Conservation (phyloP, 306 rosid genomes). For the Inga laurina region DNA sequence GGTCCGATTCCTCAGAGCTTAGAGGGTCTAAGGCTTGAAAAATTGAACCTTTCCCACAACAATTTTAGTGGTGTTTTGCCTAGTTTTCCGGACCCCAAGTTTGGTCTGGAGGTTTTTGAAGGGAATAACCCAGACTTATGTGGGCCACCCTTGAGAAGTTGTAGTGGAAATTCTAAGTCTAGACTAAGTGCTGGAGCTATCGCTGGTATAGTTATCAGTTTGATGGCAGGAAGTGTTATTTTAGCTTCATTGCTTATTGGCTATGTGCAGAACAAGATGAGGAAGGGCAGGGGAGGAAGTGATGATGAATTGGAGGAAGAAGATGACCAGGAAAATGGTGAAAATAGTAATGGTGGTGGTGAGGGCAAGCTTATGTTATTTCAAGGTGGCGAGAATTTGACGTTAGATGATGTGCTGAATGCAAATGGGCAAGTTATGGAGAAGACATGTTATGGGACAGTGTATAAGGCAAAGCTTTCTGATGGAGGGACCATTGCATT, state of each 20-base stretch:
- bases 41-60: slow-evolving; percentile 84
- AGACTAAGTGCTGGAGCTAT: slow-evolving; percentile 88
- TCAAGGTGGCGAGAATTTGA: slow-evolving; percentile 91
- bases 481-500: slow-evolving; percentile 90
- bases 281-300: slow-evolving; percentile 67
- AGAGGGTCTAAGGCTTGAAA: slow-evolving; percentile 59
- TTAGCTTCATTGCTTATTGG: slow-evolving; percentile 86
- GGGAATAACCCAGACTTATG: slow-evolving; percentile 81
- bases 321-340: slow-evolving; percentile 45
- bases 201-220: slow-evolving; percentile 90
- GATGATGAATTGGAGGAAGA: slow-evolving; percentile 85
- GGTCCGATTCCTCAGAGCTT: slow-evolving; percentile 68
- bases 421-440: slow-evolving; percentile 98
- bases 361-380: slow-evolving; percentile 95
- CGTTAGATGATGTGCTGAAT: slow-evolving; percentile 90
- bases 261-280: slow-evolving; percentile 84
- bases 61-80: slow-evolving; percentile 91
- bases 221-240: slow-evolving; percentile 89
- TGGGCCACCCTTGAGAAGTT: slow-evolving; percentile 81
- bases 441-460: slow-evolving; percentile 94
- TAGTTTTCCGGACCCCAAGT: slow-evolving; percentile 57
- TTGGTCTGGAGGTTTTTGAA: slow-evolving; percentile 76
- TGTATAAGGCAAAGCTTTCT: slow-evolving; percentile 94
- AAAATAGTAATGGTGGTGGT: slow-evolving; percentile 33
- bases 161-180: slow-evolving; percentile 52